Base-by-base conservation (phyloP, 148 eudicot species). In the Persicaria maculosa region DNA sequence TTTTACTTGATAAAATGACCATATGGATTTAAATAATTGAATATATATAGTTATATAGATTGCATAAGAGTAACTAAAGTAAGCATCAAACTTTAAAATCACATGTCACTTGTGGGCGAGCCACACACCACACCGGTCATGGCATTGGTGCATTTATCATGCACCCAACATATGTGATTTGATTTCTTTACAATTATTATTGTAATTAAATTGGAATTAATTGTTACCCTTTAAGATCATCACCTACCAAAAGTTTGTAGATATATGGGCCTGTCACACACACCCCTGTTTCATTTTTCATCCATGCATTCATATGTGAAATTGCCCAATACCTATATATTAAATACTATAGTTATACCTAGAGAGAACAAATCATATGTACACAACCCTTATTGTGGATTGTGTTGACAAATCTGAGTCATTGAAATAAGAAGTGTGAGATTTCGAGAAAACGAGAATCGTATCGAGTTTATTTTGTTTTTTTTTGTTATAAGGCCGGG, bases 61-160 rank as follows among this genome's bases (percentile, higher is more conserved):
- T 20, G 31, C 7, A 19, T 57, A 57, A 10, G 19, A 8, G 62
- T 57, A 57, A 57, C 25, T 36, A 59, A 57, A 8, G 62, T 57
- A 57, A 57, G 62, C 65, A 59, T 59, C 58, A 54, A 54, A 6
- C n/a, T 5, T 50, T 9, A 59, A 59, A 58, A 59, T 59, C 65
- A 59, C 65, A 22, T 3, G 65, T 19, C 40, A 20, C 65, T 22
- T 59, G 65, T 22, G 65, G 43, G 40, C 40, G 40, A 31, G 40
- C 40, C 40, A 31, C 40, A 22, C 12, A 59, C 7, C 65, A 7
- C 65, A 59, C 65, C 65, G 65, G 65, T 36, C 43, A 59, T 59
- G 65, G 14, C 65, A 59, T 59, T 59, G 40, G 36, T 59, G 65
- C 65, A 59, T 59, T 59, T 59, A 59, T 59, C 40, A 59, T 59